phyloP scores from a whole-genome alignment of 441 rosid genomes.

The Syzygium syzygioides region DNA sequence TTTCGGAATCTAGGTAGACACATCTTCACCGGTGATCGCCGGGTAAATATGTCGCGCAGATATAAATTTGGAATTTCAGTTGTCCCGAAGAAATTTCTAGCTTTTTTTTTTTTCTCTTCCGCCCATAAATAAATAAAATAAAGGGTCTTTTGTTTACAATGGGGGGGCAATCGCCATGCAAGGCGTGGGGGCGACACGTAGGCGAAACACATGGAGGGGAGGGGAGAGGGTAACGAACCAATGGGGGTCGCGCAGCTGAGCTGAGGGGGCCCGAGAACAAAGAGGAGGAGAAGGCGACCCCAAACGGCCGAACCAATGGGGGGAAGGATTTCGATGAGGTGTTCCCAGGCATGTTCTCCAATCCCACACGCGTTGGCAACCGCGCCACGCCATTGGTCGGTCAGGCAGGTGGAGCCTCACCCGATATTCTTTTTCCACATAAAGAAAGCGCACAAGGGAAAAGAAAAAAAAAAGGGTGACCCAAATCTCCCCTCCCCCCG shows the following conservation, averaged over 20 bases:
- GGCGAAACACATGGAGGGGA: background rate
- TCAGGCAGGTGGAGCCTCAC: background rate
- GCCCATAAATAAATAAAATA: too few relatives aligned
- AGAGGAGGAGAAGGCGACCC: background rate
- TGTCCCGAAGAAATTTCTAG: too few relatives aligned
- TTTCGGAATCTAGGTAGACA: too few relatives aligned
- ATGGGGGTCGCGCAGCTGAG: too few relatives aligned
- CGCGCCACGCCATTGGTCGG: slow-evolving; percentile 35
- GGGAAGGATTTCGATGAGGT: slow-evolving; percentile 40
- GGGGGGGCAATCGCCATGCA: background rate
- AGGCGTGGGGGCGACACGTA: background rate
- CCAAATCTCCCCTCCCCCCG: too few relatives aligned
- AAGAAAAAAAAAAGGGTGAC: background rate
- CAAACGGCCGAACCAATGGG: slow-evolving; percentile 22
- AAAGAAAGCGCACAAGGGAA: fast-evolving
- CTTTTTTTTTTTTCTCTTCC: too few relatives aligned
- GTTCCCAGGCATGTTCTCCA: slow-evolving; percentile 76
- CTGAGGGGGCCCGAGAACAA: background rate
- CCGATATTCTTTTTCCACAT: background rate
- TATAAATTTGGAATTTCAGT: fast-evolving
- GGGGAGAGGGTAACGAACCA: slow-evolving; percentile 5
- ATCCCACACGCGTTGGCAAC: slow-evolving; percentile 51
- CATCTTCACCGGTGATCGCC: too few relatives aligned
- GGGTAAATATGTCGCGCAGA: too few relatives aligned
- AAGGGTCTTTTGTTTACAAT: too few relatives aligned